These are phyloP conservation scores for Aristolochia californica DNA, from an alignment of 164 flowering plant species.

Conservation along the genomic window DNA sequence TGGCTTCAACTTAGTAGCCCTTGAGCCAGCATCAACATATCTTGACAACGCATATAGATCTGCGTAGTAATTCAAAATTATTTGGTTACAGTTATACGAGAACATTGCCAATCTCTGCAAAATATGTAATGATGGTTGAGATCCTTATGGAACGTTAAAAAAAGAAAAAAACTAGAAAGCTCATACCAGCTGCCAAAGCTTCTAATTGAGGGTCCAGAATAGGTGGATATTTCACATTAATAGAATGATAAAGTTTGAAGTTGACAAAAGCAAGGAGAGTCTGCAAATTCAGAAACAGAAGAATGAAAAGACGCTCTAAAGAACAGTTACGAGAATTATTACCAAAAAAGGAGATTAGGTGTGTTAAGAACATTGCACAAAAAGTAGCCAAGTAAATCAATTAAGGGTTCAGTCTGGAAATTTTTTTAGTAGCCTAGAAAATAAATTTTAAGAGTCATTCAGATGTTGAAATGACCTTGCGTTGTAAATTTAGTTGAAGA, in stretches of 20 bases:
- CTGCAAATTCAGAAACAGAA: constrained; percentile 31
- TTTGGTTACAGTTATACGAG: not conserved
- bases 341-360: too few species aligned
- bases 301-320: not conserved
- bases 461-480: too few species aligned
- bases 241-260: constrained; percentile 64
- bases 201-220: constrained; percentile 77
- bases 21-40: constrained; percentile 40
- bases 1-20: constrained; percentile 21
- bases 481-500: too few species aligned
- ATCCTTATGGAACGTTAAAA: not conserved
- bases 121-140: not conserved
- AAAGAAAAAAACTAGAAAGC: not conserved
- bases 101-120: not conserved
- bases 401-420: too few species aligned
- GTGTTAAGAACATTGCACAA: too few species aligned
- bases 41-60: constrained; percentile 81
- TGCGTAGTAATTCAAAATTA: constrained; percentile 19
- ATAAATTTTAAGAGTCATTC: too few species aligned
- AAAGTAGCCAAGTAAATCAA: too few species aligned
- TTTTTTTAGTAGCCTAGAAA: too few species aligned
- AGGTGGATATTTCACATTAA: constrained; percentile 83
- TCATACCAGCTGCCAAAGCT: constrained; percentile 77
- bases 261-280: constrained; percentile 74
- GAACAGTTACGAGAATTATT: too few species aligned